Evolutionary conservation across 495 filamentous ascomycete genomes (phyloP), one percentile per base, ranked within the genome.

Genomic region (Xylaria castorea): DNA sequence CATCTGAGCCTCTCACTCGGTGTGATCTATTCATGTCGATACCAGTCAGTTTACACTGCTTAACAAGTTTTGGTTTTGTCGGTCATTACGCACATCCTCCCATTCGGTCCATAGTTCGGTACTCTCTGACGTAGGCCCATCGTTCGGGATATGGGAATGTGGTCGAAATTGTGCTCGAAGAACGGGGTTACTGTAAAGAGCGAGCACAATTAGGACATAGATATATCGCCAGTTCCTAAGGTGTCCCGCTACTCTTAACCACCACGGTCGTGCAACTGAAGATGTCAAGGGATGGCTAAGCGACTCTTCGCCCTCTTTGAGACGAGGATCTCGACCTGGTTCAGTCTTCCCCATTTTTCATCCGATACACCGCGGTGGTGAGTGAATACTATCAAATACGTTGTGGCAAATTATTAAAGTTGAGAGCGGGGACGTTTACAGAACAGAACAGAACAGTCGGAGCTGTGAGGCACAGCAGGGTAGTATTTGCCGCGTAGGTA

Each of bases 1-100:
- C 82, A 87, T 71, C 79, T 62, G 16, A 87, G 79, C 53, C 85
- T 80, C 50, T 79, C 74, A 71, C 79, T 84, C 30, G 85, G 84
- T 20, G 71, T 73, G 50, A 87, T 86, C 84, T 87, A 70, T 40
- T 58, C n/a, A 68, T 42, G 72, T 66, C 66, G 76, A 71, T 62
- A 18, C 11, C 20, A 6, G n/a, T 72, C 36, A 72, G 51, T 51
- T 67, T 18, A 42, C 34, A 25, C 3, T 42, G 11, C 18, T 14
- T 9, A 65, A 30, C 4, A n/a, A 63, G 25, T 20, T 51, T 3
- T 30, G 12, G 1, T 27, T 14, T 14, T 63, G 4, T n/a, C 40
- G 20, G 60, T 53, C 65, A 69, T 25, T 64, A 72, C 77, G 70
- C 70, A 79, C 77, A 42, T 38, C 62, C 12, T 73, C 67, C 77